Evolutionary conservation across 2,329 filamentous ascomycete species (phyloP).

Genomic region (Fusarium bulbicola): DNA sequence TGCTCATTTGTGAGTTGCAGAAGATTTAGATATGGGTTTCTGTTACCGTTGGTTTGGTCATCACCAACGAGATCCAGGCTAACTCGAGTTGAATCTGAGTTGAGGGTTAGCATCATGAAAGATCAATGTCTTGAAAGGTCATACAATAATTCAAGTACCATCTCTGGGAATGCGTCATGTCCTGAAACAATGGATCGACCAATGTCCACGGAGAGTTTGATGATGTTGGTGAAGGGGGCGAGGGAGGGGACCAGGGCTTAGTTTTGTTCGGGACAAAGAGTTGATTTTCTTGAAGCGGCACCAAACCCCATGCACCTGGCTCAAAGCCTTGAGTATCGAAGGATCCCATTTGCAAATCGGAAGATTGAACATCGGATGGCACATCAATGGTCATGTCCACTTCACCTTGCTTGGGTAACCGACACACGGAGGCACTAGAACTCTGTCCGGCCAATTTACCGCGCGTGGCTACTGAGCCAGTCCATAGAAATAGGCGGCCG

Average conservation of each 20-base stretch:
- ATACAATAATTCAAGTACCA: conserved; percentile 54
- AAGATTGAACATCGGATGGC: conserved; percentile 7
- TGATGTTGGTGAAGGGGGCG: conserved; percentile 26
- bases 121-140: not conserved
- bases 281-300: conserved; percentile 26
- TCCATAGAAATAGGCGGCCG: conserved; percentile 63
- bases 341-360: conserved; percentile 17
- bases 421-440: conserved; percentile 41
- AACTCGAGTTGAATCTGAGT: conserved; percentile 55
- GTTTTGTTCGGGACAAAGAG: conserved; percentile 12
- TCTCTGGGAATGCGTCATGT: conserved; percentile 59
- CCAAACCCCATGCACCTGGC: conserved; percentile 9
- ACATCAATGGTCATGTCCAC: conserved; percentile 2
- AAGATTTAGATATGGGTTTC: conserved; percentile 57
- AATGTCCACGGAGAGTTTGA: conserved; percentile 48
- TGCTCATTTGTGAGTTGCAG: conserved; percentile 52
- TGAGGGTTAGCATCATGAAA: conserved; percentile 11
- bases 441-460: conserved; percentile 53
- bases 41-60: conserved; percentile 50
- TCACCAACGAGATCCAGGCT: conserved; percentile 61
- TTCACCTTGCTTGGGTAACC: conserved; percentile 25
- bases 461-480: conserved; percentile 55
- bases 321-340: conserved; percentile 8
- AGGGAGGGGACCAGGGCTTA: conserved; percentile 25
- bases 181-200: conserved; percentile 57